A percentile compares a stretch with the other conserved stretches of the same genome.
Evolutionary conservation across 768 basidiomycete species (phyloP).

Genomic region (Termitomyces sp.): DNA sequence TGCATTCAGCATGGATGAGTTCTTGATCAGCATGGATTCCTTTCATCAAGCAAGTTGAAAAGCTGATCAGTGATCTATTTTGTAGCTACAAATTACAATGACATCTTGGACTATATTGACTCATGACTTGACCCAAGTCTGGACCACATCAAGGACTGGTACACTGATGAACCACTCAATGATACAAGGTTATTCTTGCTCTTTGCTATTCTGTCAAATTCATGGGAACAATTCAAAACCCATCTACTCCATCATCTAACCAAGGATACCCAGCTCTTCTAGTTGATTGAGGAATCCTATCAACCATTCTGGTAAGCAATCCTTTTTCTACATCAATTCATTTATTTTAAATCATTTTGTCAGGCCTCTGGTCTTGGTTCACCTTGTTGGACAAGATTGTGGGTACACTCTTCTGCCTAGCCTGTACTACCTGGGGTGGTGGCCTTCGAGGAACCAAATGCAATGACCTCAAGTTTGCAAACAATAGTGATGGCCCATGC

Average conservation of each 20-base stretch:
- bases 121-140: not conserved
- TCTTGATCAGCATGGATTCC: not conserved
- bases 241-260: not conserved
- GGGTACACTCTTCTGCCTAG: not conserved
- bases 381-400: not conserved
- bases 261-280: not conserved
- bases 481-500: not conserved
- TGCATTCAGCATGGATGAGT: not conserved
- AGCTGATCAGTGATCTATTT: not conserved
- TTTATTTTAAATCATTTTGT: no score
- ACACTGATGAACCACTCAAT: not conserved
- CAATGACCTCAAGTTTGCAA: conserved; percentile 1
- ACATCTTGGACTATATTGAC: not conserved
- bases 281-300: not conserved
- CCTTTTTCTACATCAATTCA: no score
- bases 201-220: not conserved
- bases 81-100: not conserved
- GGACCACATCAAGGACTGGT: not conserved
- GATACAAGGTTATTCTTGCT: not conserved
- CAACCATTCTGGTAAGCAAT: no score
- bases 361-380: conserved; percentile 3
- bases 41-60: not conserved
- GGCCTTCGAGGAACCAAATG: not conserved
- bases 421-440: conserved; percentile 3
- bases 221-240: not conserved